A percentile compares a stretch with the other conserved stretches of the same genome.
Evolutionary conservation across 495 filamentous ascomycete genomes (phyloP).

Genomic region (Xylaria nigripes): DNA sequence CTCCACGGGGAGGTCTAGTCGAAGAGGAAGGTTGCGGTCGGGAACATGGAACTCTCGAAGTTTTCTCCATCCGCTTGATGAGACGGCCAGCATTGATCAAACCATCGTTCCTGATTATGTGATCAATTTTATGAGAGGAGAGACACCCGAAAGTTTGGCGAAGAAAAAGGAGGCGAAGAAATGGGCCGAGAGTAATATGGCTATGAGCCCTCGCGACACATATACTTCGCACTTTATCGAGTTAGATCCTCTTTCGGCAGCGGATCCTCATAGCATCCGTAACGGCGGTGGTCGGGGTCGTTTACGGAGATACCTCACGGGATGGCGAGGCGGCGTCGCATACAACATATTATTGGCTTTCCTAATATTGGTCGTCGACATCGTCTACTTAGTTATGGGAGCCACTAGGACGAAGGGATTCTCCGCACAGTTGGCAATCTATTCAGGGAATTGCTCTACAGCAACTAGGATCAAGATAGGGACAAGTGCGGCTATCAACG

Average conservation of each 20-base stretch:
- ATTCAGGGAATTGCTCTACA: conserved; percentile 26
- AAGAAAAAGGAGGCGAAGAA: conserved; percentile 32
- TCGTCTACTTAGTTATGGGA: conserved; percentile 33
- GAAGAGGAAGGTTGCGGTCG: conserved; percentile 16
- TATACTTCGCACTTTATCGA: conserved; percentile 30
- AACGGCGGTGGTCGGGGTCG: conserved; percentile 16
- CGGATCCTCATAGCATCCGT: conserved; percentile 8
- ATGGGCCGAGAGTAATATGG: conserved; percentile 26
- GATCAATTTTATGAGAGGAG: conserved; percentile 37
- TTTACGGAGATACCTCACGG: conserved; percentile 20
- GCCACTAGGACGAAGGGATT: conserved; percentile 24
- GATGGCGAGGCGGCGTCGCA: conserved; percentile 36
- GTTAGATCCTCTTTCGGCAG: conserved; percentile 19
- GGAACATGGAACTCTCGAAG: conserved; percentile 25
- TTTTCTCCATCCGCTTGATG: conserved; percentile 21
- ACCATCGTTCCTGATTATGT: conserved; percentile 40
- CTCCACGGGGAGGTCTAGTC: conserved; percentile 23
- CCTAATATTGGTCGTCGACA: conserved; percentile 30
- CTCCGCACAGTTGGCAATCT: conserved; percentile 28
- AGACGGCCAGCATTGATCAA: conserved; percentile 26
- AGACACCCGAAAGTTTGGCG: conserved; percentile 36
- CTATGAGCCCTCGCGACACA: conserved; percentile 21
- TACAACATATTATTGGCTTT: conserved; percentile 30
- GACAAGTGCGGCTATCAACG: conserved; percentile 31
- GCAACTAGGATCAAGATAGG: conserved; percentile 29